These are phyloP conservation scores for Linnemannia zychae DNA, from an alignment of 192 early-diverging fungal species.

Conservation along the genomic window DNA sequence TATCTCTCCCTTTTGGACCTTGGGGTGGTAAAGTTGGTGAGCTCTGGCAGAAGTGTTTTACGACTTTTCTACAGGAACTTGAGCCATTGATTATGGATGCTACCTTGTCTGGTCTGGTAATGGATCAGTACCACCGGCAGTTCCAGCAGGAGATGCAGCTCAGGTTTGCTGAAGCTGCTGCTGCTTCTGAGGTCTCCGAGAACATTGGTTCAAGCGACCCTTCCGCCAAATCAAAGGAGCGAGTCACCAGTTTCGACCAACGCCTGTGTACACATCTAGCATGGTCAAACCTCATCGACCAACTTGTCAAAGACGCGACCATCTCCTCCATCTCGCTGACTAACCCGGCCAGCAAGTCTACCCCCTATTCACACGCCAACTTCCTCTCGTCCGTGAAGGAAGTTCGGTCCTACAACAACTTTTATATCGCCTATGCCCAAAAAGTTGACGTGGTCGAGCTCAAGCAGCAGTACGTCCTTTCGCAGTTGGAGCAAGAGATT, in stretches of 20 bases:
- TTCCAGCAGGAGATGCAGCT: slow-evolving; percentile 41
- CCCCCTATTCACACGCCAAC: neutral
- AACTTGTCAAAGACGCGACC: slow-evolving; percentile 30
- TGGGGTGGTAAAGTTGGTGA: slow-evolving; percentile 53
- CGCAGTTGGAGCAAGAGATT: slow-evolving; percentile 39
- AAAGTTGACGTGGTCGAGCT: slow-evolving; percentile 41
- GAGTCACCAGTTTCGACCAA: slow-evolving; percentile 35
- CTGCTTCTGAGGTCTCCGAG: neutral
- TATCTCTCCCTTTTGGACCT: slow-evolving; percentile 45
- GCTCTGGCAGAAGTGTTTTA: slow-evolving; percentile 44
- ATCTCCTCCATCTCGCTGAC: neutral
- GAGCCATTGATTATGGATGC: slow-evolving; percentile 55
- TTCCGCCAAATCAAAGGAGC: neutral
- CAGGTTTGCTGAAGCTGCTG: slow-evolving; percentile 3
- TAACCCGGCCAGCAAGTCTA: neutral
- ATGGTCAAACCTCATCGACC: slow-evolving; percentile 32
- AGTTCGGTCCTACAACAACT: slow-evolving; percentile 48
- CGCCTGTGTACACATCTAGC: slow-evolving; percentile 34
- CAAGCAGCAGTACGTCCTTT: slow-evolving; percentile 31
- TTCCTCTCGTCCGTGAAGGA: slow-evolving; percentile 31
- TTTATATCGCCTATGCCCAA: slow-evolving; percentile 47
- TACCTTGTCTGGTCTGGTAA: slow-evolving; percentile 42
- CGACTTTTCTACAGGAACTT: slow-evolving; percentile 33
- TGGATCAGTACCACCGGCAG: slow-evolving; percentile 53
- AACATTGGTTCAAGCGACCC: neutral